phyloP scores from a whole-genome alignment of 2,329 filamentous ascomycete genomes.

The Fonsecaea monophora region DNA sequence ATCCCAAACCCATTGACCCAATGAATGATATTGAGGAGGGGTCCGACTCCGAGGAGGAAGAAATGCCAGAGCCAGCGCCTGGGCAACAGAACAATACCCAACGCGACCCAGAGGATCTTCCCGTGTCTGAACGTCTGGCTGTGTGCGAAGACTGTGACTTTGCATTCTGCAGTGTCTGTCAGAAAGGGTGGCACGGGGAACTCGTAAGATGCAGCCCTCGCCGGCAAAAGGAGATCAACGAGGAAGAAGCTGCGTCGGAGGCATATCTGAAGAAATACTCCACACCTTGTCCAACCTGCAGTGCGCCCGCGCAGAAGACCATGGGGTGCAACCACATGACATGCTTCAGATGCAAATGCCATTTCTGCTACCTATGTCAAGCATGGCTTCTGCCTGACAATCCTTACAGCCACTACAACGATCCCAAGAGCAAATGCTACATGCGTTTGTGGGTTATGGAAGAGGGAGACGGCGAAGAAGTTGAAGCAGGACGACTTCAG shows the following conservation, averaged over 20 bases:
- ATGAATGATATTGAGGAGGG: conserved; percentile 54
- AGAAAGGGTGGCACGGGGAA: conserved; percentile 91
- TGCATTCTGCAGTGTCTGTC: conserved; percentile 82
- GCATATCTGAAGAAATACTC: conserved; percentile 84
- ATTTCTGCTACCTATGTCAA: conserved; percentile 95
- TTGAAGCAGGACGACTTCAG: conserved; percentile 34
- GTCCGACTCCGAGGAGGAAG: conserved; percentile 58
- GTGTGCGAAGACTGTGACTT: conserved; percentile 89
- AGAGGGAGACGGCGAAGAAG: conserved; percentile 69
- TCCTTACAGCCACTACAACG: conserved; percentile 89
- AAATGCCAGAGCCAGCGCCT: conserved; percentile 50
- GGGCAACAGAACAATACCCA: conserved; percentile 31
- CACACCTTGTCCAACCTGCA: conserved; percentile 87
- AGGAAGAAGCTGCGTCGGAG: conserved; percentile 83
- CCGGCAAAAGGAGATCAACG: conserved; percentile 73
- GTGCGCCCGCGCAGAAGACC: conserved; percentile 83
- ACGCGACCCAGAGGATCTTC: conserved; percentile 51
- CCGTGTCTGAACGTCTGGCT: conserved; percentile 70
- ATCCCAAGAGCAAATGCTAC: conserved; percentile 72
- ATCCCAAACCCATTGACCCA: conserved; percentile 72
- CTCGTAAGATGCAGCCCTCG: conserved; percentile 72
- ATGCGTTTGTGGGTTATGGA: conserved; percentile 90
- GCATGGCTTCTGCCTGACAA: conserved; percentile 82
- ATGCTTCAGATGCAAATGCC: conserved; percentile 84
- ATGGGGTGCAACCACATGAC: conserved; percentile 98